A percentile compares a stretch with the other conserved stretches of the same genome.
phyloP scores from a whole-genome alignment of 2,329 filamentous ascomycete species.

The Aspergillus vadensis region DNA sequence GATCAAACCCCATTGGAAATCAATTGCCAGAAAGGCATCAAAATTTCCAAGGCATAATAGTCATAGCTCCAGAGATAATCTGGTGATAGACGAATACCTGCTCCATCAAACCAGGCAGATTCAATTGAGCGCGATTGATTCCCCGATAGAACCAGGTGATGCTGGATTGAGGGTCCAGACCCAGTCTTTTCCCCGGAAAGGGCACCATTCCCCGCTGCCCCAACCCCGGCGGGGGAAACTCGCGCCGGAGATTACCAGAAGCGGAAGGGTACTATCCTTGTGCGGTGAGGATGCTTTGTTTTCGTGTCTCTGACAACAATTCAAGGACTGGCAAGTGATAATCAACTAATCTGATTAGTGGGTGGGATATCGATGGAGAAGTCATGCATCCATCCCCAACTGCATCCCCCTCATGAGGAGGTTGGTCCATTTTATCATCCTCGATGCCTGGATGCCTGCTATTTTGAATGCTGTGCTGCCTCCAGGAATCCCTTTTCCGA shows the following conservation, averaged over 20 bases:
- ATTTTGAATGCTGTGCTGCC: slow-evolving; percentile 9
- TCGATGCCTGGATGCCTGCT: not conserved
- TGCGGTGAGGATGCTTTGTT: no score
- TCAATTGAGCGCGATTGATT: no score
- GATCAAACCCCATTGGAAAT: no score
- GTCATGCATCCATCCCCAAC: not conserved
- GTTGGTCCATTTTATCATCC: not conserved
- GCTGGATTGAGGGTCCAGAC: not conserved
- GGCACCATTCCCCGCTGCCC: not conserved
- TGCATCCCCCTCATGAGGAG: not conserved
- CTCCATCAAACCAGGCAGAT: no score
- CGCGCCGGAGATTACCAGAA: not conserved
- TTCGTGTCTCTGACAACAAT: no score
- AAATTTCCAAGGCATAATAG: no score
- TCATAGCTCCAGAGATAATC: no score
- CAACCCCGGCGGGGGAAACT: not conserved
- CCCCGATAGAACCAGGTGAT: no score
- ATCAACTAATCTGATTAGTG: no score
- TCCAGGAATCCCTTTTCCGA: slow-evolving; percentile 20
- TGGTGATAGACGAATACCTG: no score
- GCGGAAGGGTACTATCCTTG: not conserved
- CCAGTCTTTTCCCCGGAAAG: not conserved
- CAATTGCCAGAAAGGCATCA: no score
- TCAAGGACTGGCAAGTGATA: no score
- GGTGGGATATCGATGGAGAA: not conserved